Evolutionary conservation across 805 yeast genomes (phyloP).

Genomic region (Spathaspora passalidarum): DNA sequence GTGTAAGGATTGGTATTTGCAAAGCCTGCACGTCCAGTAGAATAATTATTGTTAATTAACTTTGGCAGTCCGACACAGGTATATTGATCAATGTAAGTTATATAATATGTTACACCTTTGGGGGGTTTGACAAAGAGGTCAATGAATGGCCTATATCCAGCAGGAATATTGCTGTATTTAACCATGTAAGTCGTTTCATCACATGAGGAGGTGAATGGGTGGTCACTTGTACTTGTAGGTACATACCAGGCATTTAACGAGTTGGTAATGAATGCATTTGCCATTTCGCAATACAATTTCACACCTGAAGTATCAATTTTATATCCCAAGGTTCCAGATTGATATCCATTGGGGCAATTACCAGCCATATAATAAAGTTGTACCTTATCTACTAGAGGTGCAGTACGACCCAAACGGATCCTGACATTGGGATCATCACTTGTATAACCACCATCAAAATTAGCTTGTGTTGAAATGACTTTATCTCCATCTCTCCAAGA

Average conservation of each 20-base stretch:
- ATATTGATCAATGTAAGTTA: neutral
- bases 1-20: constrained; percentile 7
- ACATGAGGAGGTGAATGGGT: constrained; percentile 15
- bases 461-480: constrained; percentile 10
- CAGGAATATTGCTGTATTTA: constrained; percentile 20
- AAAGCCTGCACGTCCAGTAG: constrained; percentile 9
- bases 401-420: constrained; percentile 1
- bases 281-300: constrained; percentile 16
- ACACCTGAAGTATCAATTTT: neutral
- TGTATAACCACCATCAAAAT: constrained; percentile 8
- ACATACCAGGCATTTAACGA: constrained; percentile 19
- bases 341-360: constrained; percentile 19
- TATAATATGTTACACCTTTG: constrained; percentile 8
- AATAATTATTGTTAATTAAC: constrained; percentile 10
- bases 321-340: constrained; percentile 18
- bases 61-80: constrained; percentile 6
- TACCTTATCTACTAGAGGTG: constrained; percentile 13
- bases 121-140: constrained; percentile 7
- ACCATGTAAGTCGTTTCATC: constrained; percentile 5
- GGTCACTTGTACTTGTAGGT: constrained; percentile 10
- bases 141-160: constrained; percentile 25
- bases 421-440: constrained; percentile 6
- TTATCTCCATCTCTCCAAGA: constrained; percentile 17
- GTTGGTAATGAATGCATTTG: constrained; percentile 16
- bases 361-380: constrained; percentile 12